phyloP scores from a whole-genome alignment of 1,284 basidiomycete species.

The Ceratobasidium sp. region DNA sequence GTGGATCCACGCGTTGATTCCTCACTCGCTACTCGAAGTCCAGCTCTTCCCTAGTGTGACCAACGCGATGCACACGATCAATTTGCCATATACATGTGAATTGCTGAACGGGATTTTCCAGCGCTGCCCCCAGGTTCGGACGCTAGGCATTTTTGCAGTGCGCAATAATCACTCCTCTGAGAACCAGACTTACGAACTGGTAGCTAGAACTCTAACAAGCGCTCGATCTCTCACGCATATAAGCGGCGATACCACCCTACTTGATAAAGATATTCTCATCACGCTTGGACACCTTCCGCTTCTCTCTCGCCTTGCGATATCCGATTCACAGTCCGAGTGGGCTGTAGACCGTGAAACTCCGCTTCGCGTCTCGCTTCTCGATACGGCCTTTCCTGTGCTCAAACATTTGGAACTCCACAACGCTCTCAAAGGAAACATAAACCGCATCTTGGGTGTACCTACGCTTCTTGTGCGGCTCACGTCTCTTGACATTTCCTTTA shows the following conservation, averaged over 20 bases:
- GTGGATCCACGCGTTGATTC: neutral
- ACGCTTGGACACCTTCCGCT: neutral
- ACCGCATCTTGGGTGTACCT: neutral
- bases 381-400: neutral
- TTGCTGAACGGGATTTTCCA: neutral
- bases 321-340: neutral
- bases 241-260: neutral
- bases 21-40: neutral
- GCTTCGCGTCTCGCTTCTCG: neutral
- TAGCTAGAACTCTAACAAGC: neutral
- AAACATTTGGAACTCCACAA: neutral
- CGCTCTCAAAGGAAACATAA: no score
- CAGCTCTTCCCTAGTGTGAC: neutral
- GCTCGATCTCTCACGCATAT: neutral
- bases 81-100: no score
- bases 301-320: neutral
- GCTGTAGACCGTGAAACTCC: neutral
- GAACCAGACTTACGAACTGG: neutral
- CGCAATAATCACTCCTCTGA: neutral
- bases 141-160: neutral
- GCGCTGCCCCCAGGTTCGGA: neutral
- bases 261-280: neutral
- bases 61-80: neutral
- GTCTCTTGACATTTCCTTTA: no score
- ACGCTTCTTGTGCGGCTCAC: neutral